phyloP scores from a whole-genome alignment of 225 moss, liverwort and hornwort species.

The Thuidium tamariscinum region DNA sequence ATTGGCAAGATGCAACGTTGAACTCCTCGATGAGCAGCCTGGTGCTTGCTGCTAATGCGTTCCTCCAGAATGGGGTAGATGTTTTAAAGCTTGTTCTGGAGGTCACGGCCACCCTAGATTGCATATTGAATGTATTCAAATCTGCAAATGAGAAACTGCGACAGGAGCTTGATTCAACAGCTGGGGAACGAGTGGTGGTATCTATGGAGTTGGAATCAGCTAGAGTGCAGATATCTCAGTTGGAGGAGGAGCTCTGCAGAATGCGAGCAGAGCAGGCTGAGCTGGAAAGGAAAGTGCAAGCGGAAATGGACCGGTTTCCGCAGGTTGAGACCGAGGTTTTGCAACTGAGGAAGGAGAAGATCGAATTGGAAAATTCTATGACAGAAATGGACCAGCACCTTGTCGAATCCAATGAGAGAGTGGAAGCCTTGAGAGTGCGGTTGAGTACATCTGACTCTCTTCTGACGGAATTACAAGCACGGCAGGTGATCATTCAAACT shows the following conservation, averaged over 20 bases:
- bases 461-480: constrained; percentile 10
- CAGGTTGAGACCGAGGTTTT: constrained; percentile 14
- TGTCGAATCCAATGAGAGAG: constrained; percentile 25
- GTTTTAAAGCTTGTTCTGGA: constrained; percentile 15
- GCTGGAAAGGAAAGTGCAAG: constrained; percentile 11
- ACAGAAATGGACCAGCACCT: constrained; percentile 28
- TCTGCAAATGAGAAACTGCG: constrained; percentile 2
- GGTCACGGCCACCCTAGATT: constrained; percentile 24
- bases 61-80: constrained; percentile 11
- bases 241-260: constrained; percentile 37
- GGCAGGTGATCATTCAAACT: constrained; percentile 12
- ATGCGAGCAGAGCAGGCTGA: constrained; percentile 12
- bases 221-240: constrained; percentile 9
- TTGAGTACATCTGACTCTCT: constrained; percentile 25
- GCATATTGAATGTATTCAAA: not conserved
- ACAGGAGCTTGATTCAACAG: constrained; percentile 8
- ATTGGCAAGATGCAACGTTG: constrained; percentile 26
- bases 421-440: constrained; percentile 15
- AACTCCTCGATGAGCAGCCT: constrained; percentile 21
- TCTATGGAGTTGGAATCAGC: constrained; percentile 18
- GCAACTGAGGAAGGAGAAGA: constrained; percentile 24
- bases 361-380: constrained; percentile 9
- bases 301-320: constrained; percentile 3
- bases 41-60: constrained; percentile 11
- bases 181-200: not conserved